phyloP scores from a whole-genome alignment of 257 asterid genomes.

The Ocimum tenuiflorum region DNA sequence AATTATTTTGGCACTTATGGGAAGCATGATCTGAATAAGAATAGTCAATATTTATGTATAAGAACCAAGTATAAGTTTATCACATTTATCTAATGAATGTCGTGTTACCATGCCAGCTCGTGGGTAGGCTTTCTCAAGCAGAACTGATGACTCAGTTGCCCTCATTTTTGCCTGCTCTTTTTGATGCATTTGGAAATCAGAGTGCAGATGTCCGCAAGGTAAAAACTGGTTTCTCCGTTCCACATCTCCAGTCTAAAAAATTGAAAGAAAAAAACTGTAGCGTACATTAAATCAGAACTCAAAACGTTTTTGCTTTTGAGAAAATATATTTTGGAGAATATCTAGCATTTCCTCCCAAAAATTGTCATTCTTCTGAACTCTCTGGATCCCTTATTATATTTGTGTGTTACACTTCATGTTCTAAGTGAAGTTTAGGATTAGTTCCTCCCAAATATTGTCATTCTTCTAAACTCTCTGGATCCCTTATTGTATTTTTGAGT shows the following conservation, averaged over 20 bases:
- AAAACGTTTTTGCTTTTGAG: background rate
- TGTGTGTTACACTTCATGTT: too few relatives aligned
- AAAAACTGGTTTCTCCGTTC: background rate
- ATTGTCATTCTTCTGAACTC: too few relatives aligned
- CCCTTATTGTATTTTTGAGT: too few relatives aligned
- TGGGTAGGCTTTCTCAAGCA: conserved; percentile 86
- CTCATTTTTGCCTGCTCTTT: conserved; percentile 87
- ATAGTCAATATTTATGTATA: too few relatives aligned
- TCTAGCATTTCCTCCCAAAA: too few relatives aligned
- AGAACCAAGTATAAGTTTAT: background rate
- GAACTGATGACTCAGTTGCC: conserved; percentile 82
- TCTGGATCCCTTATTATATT: too few relatives aligned
- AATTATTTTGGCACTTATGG: too few relatives aligned
- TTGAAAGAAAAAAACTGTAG: background rate
- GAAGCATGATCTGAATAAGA: too few relatives aligned
- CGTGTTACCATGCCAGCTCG: conserved; percentile 54
- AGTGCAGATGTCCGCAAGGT: conserved; percentile 99
- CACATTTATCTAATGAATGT: background rate
- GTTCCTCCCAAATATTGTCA: too few relatives aligned
- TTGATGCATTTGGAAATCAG: conserved; percentile 95
- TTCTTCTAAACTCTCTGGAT: too few relatives aligned
- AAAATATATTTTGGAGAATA: background rate
- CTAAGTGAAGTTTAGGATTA: too few relatives aligned
- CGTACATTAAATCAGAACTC: background rate
- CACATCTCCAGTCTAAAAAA: background rate